phyloP scores from a whole-genome alignment of 2,329 filamentous ascomycete species.

The Penicillium sp. region DNA sequence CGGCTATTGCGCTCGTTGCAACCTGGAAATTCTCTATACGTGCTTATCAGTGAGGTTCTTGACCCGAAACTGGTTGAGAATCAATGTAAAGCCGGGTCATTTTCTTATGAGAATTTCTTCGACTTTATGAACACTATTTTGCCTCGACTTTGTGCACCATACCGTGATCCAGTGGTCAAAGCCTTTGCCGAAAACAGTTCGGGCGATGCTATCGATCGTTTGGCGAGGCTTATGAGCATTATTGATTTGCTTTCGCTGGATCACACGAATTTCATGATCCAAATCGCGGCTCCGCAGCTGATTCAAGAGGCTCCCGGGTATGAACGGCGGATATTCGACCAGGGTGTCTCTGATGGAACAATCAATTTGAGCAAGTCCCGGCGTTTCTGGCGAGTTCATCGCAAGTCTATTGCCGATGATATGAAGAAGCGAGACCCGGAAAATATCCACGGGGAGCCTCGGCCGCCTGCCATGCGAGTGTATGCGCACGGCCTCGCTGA shows the following conservation, averaged over 20 bases:
- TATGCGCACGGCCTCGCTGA: conserved; percentile 62
- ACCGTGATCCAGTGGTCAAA: conserved; percentile 60
- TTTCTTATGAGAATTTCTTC: conserved; percentile 65
- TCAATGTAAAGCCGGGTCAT: conserved; percentile 59
- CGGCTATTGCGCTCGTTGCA: conserved; percentile 60
- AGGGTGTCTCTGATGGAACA: conserved; percentile 52
- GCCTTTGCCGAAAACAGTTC: conserved; percentile 52
- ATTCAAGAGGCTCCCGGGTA: conserved; percentile 62
- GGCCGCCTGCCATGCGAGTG: conserved; percentile 41
- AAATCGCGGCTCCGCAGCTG: conserved; percentile 58
- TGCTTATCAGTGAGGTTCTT: conserved; percentile 59
- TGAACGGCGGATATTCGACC: conserved; percentile 58
- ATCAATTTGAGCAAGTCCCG: conserved; percentile 54
- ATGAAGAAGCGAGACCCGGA: conserved; percentile 49
- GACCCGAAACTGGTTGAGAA: conserved; percentile 58
- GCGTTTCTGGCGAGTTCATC: conserved; percentile 53
- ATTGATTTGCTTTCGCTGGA: conserved; percentile 63
- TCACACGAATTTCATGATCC: conserved; percentile 65
- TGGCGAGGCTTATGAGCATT: conserved; percentile 61
- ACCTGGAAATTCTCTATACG: conserved; percentile 60
- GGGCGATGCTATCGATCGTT: conserved; percentile 60
- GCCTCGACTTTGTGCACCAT: conserved; percentile 64
- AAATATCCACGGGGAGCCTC: conserved; percentile 34
- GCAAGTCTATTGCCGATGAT: conserved; percentile 46
- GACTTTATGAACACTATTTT: conserved; percentile 61